phyloP scores from a whole-genome alignment of 148 eudicot genomes.

The Pouteria glomerata region DNA sequence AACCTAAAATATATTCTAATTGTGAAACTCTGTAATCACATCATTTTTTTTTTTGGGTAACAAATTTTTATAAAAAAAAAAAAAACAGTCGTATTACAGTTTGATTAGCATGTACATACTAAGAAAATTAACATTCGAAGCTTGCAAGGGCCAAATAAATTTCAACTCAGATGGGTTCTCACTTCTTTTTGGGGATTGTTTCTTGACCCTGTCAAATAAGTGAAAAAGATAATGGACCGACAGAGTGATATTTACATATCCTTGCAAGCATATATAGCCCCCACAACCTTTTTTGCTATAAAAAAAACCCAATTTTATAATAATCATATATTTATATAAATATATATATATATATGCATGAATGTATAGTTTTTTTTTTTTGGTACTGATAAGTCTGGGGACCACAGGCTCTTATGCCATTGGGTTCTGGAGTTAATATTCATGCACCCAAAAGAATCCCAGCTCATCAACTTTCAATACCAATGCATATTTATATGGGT shows the following conservation, averaged over 20 bases:
- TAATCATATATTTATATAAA: too few relatives aligned
- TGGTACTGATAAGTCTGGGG: conserved; percentile 17
- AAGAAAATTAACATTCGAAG: too few relatives aligned
- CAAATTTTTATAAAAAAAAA: too few relatives aligned
- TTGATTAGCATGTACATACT: too few relatives aligned
- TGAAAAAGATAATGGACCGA: conserved; percentile 8
- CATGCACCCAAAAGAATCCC: conserved; percentile 20
- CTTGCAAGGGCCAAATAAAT: too few relatives aligned
- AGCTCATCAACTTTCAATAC: conserved; percentile 11
- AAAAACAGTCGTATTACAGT: too few relatives aligned
- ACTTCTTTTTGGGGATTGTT: neutral
- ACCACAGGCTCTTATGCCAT: conserved; percentile 24
- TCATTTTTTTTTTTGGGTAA: too few relatives aligned
- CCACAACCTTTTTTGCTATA: conserved; percentile 22
- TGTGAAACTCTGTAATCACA: too few relatives aligned
- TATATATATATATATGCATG: too few relatives aligned
- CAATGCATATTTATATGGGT: conserved; percentile 2
- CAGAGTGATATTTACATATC: conserved; percentile 10
- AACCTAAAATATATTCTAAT: too few relatives aligned
- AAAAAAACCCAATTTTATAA: too few relatives aligned
- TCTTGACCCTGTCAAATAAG: neutral
- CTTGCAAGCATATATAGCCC: conserved; percentile 3
- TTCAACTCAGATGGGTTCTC: neutral
- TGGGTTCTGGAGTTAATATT: conserved; percentile 4
- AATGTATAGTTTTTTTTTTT: neutral